Conservation (phyloP, 225 moss, liverwort and hornwort species). For the Rhytidiadelphus loreus region DNA sequence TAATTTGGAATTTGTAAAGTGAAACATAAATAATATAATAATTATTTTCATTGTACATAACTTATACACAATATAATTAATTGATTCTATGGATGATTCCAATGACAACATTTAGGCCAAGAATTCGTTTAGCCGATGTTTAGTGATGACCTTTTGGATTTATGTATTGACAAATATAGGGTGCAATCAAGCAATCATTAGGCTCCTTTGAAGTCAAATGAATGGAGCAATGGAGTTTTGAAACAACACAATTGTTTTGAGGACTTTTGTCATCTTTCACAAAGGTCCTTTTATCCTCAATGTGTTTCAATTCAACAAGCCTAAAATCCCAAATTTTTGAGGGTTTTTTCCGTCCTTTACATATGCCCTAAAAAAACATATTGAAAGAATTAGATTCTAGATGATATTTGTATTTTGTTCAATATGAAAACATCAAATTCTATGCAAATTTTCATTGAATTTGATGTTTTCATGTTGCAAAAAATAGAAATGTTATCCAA, state of each 20-base stretch:
- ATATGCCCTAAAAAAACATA: rapidly evolving
- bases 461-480: rapidly evolving
- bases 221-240: rapidly evolving
- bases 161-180: rapidly evolving
- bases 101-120: background rate
- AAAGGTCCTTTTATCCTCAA: background rate
- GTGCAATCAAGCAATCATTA: rapidly evolving
- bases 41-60: background rate
- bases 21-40: too few species aligned
- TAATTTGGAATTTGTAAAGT: too few species aligned
- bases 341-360: rapidly evolving
- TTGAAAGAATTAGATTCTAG: rapidly evolving
- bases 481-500: background rate
- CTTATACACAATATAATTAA: background rate
- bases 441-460: background rate
- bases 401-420: background rate
- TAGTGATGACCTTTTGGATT: too few species aligned
- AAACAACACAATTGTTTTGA: background rate
- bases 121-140: rapidly evolving
- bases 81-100: background rate
- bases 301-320: rapidly evolving
- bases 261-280: rapidly evolving
- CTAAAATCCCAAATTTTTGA: background rate
- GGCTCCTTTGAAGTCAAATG: rapidly evolving
- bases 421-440: background rate